Percentiles rank a stretch among this genome's conserved stretches.
Evolutionary conservation across 139 green algal genomes (phyloP).

Genomic region (Chlorella ohadii): DNA sequence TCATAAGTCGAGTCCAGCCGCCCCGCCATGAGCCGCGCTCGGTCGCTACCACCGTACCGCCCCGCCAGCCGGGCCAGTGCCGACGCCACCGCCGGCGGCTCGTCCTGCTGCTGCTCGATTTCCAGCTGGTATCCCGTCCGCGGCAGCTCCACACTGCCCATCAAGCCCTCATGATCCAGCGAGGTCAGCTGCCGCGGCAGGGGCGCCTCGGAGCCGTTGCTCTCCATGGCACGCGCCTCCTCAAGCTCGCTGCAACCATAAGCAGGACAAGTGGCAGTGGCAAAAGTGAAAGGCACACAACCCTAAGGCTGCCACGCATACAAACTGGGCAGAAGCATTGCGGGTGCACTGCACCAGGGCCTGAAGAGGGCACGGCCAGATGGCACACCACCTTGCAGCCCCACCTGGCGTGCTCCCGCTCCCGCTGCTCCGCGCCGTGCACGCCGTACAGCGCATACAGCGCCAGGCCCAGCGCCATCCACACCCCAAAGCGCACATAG

Average conservation of each 20-base stretch:
- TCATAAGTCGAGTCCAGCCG: background rate
- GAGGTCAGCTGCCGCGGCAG: background rate
- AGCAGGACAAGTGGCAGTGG: too few relatives aligned
- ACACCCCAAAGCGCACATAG: slow-evolving; percentile 82
- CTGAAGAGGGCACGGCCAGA: too few relatives aligned
- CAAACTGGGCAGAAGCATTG: too few relatives aligned
- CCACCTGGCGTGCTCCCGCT: slow-evolving; percentile 19
- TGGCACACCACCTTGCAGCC: too few relatives aligned
- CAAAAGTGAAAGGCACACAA: too few relatives aligned
- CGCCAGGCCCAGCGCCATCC: slow-evolving; percentile 55
- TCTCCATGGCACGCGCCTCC: background rate
- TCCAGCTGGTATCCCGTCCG: background rate
- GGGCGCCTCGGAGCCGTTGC: background rate
- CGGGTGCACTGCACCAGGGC: too few relatives aligned
- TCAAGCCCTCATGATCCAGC: slow-evolving; percentile 10
- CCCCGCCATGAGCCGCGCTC: slow-evolving; percentile 20
- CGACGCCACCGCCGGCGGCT: too few relatives aligned
- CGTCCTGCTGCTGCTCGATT: too few relatives aligned
- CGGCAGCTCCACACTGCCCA: slow-evolving; percentile 2
- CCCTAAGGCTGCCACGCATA: too few relatives aligned
- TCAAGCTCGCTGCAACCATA: slow-evolving; percentile 20
- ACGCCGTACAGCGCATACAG: slow-evolving; percentile 50
- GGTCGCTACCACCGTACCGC: background rate
- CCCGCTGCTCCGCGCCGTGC: slow-evolving; percentile 39
- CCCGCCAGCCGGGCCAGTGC: background rate